Base-by-base conservation (phyloP, 352 stramenopile species). In the Phytophthora sansomeana region DNA sequence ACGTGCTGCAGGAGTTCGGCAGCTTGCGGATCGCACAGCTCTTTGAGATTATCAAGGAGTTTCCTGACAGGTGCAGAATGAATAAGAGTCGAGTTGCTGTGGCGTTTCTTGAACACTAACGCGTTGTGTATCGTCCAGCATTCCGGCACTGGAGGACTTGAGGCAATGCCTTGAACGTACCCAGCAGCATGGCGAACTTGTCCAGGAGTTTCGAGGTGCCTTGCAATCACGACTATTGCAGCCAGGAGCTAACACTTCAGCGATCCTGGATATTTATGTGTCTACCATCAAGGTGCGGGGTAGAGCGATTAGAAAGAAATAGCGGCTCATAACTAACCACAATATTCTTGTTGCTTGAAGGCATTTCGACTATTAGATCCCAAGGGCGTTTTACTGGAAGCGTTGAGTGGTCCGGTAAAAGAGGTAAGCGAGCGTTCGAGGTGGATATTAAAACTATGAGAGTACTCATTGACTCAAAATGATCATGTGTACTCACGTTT, bases 241-340 rank as follows among this genome's bases (percentile, higher is more conserved):
- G 75, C 92, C 96, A 13, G 97, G 97, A 47, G 97, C 97, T 0
- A 98, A 97, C 63, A 99, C 97, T 0, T 90, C 85, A 8, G 91
- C 98, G 58, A 99, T 99, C 58, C 88, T 99, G 54, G 95, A 99
- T 72, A 95, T 99, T 24, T 99, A 99, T 76, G 97, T 99, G 43
- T 93, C 89, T 33, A 98, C 94, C 2, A 99, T 99, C 60, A 99
- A 98, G 72, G 83, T 89, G 67, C 6, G 36, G 14, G 1, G 4
- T 11, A 6, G 6, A 16, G 28, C 52, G 13, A 5, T 16, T 8
- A 29, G 13, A 9, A 29, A 24, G 33, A 24, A 7, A 36, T 19
- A 10, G 26, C 24, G 6, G 16, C 4, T 11, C 9, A 2, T 30
- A 65, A 28, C 24, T 49, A 47, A 47, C 21, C 21, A 24, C 10